Base-by-base conservation (phyloP, 352 stramenopile genomes). In the Phytophthora uliginosa region DNA sequence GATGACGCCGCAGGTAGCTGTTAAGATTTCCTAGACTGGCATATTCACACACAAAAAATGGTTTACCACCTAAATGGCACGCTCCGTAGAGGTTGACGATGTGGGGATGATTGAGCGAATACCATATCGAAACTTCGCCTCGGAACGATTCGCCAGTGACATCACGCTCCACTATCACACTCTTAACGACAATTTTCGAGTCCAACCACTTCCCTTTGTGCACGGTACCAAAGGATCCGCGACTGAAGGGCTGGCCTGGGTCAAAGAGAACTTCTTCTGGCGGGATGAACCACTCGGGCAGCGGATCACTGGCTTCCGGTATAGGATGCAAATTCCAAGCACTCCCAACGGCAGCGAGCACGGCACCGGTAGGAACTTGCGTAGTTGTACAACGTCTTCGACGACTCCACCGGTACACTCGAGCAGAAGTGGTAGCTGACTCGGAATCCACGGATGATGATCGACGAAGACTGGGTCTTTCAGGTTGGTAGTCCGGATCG, bases 61-160 rank as follows among this genome's bases (percentile, higher is more conserved):
- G 67, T 55, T 60, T 63, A 9, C 63, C 24, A 15, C 69, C 57
- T 7, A 83, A 8, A 26, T 81, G 76, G 17, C 71, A 83, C 1
- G 59, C 73, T 2, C 73, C 76, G 20, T 66, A 83, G 28, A 83
- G 51, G 24, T 77, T 73, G n/a, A 81, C 50, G 2, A 83, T 64
- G 36, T 83, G 64, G 5, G 76, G 66, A 31, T 83, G 73, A 17
- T 72, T 78, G 9, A 79, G 60, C 1, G 40, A 54, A 57, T 66
- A 79, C 73, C 76, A 83, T 3, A 74, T 63, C 5, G 61, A 56
- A 7, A 68, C 63, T 58, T 82, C 75, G 22, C 59, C 17, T 40
- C 34, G 58, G 13, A 78, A 78, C 9, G 38, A 40, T 4, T 63
- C 58, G 3, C 38, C 33, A 31, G 8, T 64, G 22, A n/a, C 42